Conservation (phyloP, 306 rosid genomes). For the Astragalus glycyphyllos region DNA sequence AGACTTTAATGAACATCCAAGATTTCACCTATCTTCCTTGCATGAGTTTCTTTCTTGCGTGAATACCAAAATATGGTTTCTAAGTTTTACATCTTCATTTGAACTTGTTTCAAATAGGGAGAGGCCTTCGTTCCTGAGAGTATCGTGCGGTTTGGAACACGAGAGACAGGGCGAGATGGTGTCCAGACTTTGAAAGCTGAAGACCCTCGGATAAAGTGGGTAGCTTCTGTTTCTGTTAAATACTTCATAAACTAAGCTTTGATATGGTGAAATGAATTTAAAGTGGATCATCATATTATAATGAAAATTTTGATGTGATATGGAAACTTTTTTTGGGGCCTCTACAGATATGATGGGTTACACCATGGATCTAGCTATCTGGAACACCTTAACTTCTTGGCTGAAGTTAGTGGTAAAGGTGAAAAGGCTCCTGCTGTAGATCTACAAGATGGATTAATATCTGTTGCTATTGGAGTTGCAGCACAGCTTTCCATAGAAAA, state of each 20-base stretch:
- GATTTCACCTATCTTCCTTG: constrained; percentile 1
- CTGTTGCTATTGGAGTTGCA: constrained; percentile 93
- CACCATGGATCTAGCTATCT: constrained; percentile 98
- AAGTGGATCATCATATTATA: neutral
- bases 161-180: constrained; percentile 70
- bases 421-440: constrained; percentile 71
- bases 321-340: neutral
- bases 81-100: constrained; percentile 4
- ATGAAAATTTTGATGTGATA: constrained; percentile 3
- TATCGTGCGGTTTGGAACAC: constrained; percentile 63
- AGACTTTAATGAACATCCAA: constrained; percentile 8
- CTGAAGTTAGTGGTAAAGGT: constrained; percentile 64
- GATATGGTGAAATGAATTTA: no score
- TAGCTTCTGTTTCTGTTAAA: constrained; percentile 29
- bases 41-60: neutral
- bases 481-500: constrained; percentile 88
- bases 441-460: constrained; percentile 77
- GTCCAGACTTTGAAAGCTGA: constrained; percentile 67
- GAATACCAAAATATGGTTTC: constrained; percentile 14
- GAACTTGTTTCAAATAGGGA: constrained; percentile 58
- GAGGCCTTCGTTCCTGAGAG: constrained; percentile 94
- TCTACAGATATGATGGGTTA: constrained; percentile 79
- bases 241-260: no score
- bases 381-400: constrained; percentile 85
- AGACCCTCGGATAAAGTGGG: constrained; percentile 80